Evolutionary conservation across 179 eudicot species (phyloP).

Genomic region (Nepenthes alata): DNA sequence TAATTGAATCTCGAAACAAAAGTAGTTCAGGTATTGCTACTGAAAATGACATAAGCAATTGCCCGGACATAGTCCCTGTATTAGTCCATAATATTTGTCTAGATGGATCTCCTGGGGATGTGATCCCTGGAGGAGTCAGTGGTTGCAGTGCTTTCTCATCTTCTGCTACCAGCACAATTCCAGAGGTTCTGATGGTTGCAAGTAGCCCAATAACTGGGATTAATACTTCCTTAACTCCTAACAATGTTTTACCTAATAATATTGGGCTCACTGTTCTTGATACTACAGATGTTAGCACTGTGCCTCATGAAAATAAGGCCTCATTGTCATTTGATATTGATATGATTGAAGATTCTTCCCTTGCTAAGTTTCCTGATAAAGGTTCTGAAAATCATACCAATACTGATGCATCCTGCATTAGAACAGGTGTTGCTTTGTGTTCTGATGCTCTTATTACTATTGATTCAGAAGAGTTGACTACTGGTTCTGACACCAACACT

Average conservation of each 20-base stretch:
- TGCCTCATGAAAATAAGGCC: conserved; percentile 12
- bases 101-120: conserved; percentile 18
- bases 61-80: conserved; percentile 11
- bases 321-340: conserved; percentile 10
- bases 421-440: conserved; percentile 7
- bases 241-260: conserved; percentile 13
- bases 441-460: conserved; percentile 9
- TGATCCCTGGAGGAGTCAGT: conserved; percentile 14
- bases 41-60: conserved; percentile 13
- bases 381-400: conserved; percentile 9
- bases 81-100: conserved; percentile 13
- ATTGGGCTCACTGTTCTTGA: conserved; percentile 7
- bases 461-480: conserved; percentile 8
- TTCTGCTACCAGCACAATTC: conserved; percentile 10
- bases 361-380: conserved; percentile 11
- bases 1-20: conserved; percentile 9
- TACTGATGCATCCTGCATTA: conserved; percentile 11
- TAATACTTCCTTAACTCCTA: conserved; percentile 13
- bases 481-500: conserved; percentile 7
- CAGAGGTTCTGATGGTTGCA: conserved; percentile 4
- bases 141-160: conserved; percentile 7
- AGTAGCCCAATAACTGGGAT: conserved; percentile 2
- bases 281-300: conserved; percentile 8
- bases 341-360: conserved; percentile 16
- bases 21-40: conserved; percentile 8